Evolutionary conservation across 225 moss, liverwort and hornwort species (phyloP).

Genomic region (Polytrichum formosum): DNA sequence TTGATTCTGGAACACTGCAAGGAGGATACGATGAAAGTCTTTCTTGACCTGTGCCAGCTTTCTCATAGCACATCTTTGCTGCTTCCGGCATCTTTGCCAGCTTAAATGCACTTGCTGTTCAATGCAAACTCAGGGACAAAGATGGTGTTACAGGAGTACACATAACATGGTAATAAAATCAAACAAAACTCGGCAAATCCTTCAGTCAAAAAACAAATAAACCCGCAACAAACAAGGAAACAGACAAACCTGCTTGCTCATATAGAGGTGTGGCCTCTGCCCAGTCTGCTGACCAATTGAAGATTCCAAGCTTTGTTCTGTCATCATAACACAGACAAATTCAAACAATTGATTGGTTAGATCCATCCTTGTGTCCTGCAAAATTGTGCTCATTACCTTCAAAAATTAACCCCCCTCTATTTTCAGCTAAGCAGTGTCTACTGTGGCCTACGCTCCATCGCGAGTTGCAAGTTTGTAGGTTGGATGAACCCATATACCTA

Average conservation of each 20-base stretch:
- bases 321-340: background rate
- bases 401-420: too few species aligned
- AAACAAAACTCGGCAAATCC: too few species aligned
- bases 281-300: slow-evolving; percentile 86
- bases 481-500: background rate
- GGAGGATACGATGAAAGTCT: slow-evolving; percentile 84
- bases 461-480: too few species aligned
- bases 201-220: background rate
- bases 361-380: background rate
- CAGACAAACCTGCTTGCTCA: slow-evolving; percentile 73
- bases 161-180: too few species aligned
- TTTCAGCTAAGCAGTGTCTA: too few species aligned
- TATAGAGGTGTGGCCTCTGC: slow-evolving; percentile 78
- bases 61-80: slow-evolving; percentile 81
- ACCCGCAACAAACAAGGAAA: background rate
- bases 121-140: background rate
- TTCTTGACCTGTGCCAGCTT: slow-evolving; percentile 90
- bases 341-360: background rate
- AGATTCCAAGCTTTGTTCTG: slow-evolving; percentile 64
- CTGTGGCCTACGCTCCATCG: background rate
- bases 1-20: background rate
- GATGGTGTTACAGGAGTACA: too few species aligned
- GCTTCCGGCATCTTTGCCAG: slow-evolving; percentile 60
- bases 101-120: slow-evolving; percentile 66
- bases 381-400: background rate